Evolutionary conservation across 352 stramenopile genomes (phyloP).

Genomic region (Phytophthora ohioensis): DNA sequence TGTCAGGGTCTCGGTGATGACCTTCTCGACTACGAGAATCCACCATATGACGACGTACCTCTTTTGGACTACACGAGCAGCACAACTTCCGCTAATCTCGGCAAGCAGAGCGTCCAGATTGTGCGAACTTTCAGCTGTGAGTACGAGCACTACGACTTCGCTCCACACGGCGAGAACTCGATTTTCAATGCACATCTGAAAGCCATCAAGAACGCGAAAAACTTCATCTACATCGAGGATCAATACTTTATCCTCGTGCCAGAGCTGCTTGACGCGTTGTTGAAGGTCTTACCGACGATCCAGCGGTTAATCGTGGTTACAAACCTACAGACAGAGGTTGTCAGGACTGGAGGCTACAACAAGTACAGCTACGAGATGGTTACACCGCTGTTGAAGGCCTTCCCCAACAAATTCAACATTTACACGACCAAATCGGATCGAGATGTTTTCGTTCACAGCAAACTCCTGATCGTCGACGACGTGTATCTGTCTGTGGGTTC

Average conservation of each 20-base stretch:
- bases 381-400: conserved; percentile 39
- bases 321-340: conserved; percentile 33
- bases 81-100: conserved; percentile 16
- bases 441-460: conserved; percentile 61
- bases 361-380: conserved; percentile 63
- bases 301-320: conserved; percentile 59
- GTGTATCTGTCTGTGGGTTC: conserved; percentile 65
- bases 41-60: conserved; percentile 28
- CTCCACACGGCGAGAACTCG: conserved; percentile 56
- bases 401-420: conserved; percentile 30
- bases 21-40: conserved; percentile 57
- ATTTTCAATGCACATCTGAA: conserved; percentile 50
- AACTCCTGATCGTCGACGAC: conserved; percentile 63
- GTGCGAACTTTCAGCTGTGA: conserved; percentile 70
- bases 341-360: conserved; percentile 38
- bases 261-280: conserved; percentile 45
- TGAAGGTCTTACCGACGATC: conserved; percentile 50
- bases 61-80: conserved; percentile 12
- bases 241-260: conserved; percentile 50
- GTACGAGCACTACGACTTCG: conserved; percentile 58
- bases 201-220: conserved; percentile 56
- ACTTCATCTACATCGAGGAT: conserved; percentile 38
- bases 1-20: conserved; percentile 36
- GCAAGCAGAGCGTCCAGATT: conserved; percentile 53
- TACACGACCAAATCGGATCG: conserved; percentile 44